Conservation (phyloP, 805 yeast species). For the Spathaspora hagerdaliae region DNA sequence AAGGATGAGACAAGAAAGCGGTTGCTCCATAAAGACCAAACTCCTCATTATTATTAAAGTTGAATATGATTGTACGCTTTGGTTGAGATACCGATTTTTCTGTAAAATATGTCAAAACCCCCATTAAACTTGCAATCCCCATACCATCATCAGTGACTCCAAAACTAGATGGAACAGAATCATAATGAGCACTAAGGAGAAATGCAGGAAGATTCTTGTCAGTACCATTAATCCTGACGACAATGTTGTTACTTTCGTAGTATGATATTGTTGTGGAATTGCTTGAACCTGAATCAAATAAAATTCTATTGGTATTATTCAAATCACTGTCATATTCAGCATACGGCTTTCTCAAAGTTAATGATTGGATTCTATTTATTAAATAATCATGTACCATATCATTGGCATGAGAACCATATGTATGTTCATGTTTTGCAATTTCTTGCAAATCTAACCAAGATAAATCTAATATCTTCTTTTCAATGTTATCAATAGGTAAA, state of each 20-base stretch:
- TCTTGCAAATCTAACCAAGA: slow-evolving; percentile 70
- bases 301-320: slow-evolving; percentile 42
- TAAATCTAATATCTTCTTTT: slow-evolving; percentile 33
- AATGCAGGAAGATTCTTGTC: slow-evolving; percentile 59
- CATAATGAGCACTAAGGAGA: slow-evolving; percentile 80
- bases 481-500: slow-evolving; percentile 42
- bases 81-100: slow-evolving; percentile 45
- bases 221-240: slow-evolving; percentile 69
- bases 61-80: slow-evolving; percentile 67
- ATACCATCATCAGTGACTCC: slow-evolving; percentile 94
- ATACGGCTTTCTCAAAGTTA: slow-evolving; percentile 26
- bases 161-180: slow-evolving; percentile 79
- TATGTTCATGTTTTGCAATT: slow-evolving; percentile 66
- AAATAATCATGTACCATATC: slow-evolving; percentile 73
- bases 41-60: slow-evolving; percentile 88
- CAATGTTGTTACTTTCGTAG: slow-evolving; percentile 78
- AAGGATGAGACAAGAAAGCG: slow-evolving; percentile 67
- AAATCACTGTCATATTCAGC: slow-evolving; percentile 39
- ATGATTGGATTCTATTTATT: slow-evolving; percentile 33
- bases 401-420: slow-evolving; percentile 74
- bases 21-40: slow-evolving; percentile 82
- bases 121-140: slow-evolving; percentile 80
- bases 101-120: slow-evolving; percentile 51
- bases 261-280: slow-evolving; percentile 51
- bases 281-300: slow-evolving; percentile 48